A percentile compares a stretch with the other conserved stretches of the same genome.
Evolutionary conservation across 768 basidiomycete genomes (phyloP).

Genomic region (Tremella yokohamensis): DNA sequence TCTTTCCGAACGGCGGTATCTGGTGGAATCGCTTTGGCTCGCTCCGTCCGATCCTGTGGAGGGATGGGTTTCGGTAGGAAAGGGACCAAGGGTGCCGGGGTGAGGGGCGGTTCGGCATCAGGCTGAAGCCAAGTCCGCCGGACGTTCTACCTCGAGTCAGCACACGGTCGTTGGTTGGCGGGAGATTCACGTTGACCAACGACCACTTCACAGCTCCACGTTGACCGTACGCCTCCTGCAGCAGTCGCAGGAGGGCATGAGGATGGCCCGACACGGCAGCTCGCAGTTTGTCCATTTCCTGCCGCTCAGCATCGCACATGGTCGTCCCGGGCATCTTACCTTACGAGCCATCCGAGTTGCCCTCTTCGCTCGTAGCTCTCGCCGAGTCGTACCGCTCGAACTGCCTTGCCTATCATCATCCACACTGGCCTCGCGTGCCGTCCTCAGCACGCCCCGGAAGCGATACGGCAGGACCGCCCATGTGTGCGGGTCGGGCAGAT

Average conservation of each 20-base stretch:
- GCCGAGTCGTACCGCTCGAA: neutral
- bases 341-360: slow-evolving; percentile 1
- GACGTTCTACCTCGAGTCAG: neutral
- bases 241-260: slow-evolving; percentile 32
- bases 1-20: slow-evolving; percentile 1
- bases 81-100: neutral
- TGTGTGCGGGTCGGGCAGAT: slow-evolving; percentile 38
- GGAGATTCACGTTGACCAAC: slow-evolving; percentile 23
- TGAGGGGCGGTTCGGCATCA: neutral
- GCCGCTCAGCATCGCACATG: neutral
- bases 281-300: slow-evolving; percentile 29
- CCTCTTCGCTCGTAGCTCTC: slow-evolving; percentile 1
- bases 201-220: slow-evolving; percentile 24
- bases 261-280: slow-evolving; percentile 40
- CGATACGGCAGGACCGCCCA: slow-evolving; percentile 28
- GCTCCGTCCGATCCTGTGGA: neutral
- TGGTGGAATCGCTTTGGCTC: neutral
- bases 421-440: neutral
- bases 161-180: neutral
- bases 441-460: slow-evolving; percentile 7
- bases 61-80: neutral
- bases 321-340: slow-evolving; percentile 1
- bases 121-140: neutral
- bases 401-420: neutral
- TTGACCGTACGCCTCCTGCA: slow-evolving; percentile 35